A percentile compares a stretch with the other conserved stretches of the same genome.
Evolutionary conservation across 129 eudicot species (phyloP).

Genomic region (Mikania micrantha): DNA sequence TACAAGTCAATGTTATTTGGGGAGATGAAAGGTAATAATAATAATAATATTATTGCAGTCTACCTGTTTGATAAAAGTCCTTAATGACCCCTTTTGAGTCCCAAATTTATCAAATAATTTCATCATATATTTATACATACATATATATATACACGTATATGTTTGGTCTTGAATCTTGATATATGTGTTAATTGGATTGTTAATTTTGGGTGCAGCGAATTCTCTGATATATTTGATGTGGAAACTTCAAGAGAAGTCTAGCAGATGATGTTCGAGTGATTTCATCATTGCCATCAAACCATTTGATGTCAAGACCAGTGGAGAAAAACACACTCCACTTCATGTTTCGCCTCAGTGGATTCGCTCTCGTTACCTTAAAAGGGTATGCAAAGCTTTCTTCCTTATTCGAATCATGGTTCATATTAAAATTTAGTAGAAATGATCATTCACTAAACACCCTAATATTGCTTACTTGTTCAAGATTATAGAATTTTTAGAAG

Average conservation of each 20-base stretch:
- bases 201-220: conserved; percentile 62
- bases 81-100: background rate
- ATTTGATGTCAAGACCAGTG: conserved; percentile 85
- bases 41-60: background rate
- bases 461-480: conserved; percentile 17
- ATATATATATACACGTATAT: background rate
- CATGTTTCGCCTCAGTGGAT: conserved; percentile 50
- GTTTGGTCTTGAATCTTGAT: too few relatives aligned
- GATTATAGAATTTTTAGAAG: background rate
- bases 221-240: conserved; percentile 92
- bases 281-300: conserved; percentile 86
- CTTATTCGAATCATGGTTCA: background rate
- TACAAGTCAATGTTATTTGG: conserved; percentile 97
- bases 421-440: background rate
- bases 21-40: conserved; percentile 82
- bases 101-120: background rate
- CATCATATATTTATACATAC: background rate
- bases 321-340: conserved; percentile 26
- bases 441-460: background rate
- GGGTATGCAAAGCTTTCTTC: conserved; percentile 36
- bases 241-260: conserved; percentile 74
- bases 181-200: conserved; percentile 12
- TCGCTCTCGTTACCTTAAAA: conserved; percentile 57
- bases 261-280: conserved; percentile 76
- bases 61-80: background rate